Evolutionary conservation across 2,329 filamentous ascomycete genomes (phyloP).

Genomic region (Coleophoma crateriformis): DNA sequence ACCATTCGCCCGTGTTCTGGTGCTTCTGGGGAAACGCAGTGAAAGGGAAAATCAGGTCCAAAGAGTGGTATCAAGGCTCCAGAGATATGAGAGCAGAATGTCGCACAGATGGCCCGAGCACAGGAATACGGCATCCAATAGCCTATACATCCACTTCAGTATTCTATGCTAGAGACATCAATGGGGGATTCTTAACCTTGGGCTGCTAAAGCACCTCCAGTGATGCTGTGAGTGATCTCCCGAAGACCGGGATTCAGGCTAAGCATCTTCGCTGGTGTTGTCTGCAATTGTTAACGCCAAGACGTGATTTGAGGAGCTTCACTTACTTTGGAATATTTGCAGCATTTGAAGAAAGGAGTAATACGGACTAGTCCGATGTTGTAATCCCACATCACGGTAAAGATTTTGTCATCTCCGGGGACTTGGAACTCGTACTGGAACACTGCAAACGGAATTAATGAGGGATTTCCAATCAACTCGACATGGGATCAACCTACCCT

Average conservation of each 20-base stretch:
- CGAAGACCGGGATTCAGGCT: slow-evolving; percentile 73
- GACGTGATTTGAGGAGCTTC: neutral
- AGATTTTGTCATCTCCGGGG: slow-evolving; percentile 60
- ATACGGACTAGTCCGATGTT: slow-evolving; percentile 90
- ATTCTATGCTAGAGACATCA: slow-evolving; percentile 1
- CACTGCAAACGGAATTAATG: slow-evolving; percentile 44
- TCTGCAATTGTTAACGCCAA: slow-evolving; percentile 47
- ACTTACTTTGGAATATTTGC: slow-evolving; percentile 77
- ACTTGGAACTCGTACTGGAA: slow-evolving; percentile 79
- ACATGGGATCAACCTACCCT: slow-evolving; percentile 52
- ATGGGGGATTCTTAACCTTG: slow-evolving; percentile 51
- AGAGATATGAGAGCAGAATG: slow-evolving; percentile 82
- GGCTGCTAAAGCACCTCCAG: slow-evolving; percentile 81
- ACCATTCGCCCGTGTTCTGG: slow-evolving; percentile 62
- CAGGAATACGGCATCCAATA: slow-evolving; percentile 96
- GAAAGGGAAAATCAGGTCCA: slow-evolving; percentile 69
- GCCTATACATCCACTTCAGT: slow-evolving; percentile 44
- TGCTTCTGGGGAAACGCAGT: slow-evolving; percentile 62
- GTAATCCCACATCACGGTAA: slow-evolving; percentile 94
- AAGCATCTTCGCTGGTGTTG: slow-evolving; percentile 79
- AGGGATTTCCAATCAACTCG: slow-evolving; percentile 5
- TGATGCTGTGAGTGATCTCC: slow-evolving; percentile 92
- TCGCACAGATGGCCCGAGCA: slow-evolving; percentile 80
- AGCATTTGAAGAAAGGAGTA: slow-evolving; percentile 91
- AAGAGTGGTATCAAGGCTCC: slow-evolving; percentile 87